Evolutionary conservation across 2,329 filamentous ascomycete species (phyloP), one percentile per base, ranked within the genome.

Genomic region (Ophiostoma sp.): DNA sequence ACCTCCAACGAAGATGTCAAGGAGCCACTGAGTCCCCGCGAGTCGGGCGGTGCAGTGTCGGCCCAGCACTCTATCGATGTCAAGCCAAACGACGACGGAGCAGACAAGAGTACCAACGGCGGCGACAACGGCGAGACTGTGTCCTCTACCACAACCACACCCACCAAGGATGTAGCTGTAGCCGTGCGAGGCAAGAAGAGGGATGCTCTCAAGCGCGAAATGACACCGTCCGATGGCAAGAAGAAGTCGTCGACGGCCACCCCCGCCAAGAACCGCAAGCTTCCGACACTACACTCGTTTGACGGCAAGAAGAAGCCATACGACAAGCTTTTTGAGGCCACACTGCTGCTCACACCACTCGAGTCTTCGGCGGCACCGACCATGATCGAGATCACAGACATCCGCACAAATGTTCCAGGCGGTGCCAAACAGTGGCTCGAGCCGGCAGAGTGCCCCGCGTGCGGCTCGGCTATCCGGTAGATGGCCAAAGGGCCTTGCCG

Each of bases 381-480:
- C 0, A 74, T 79, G 36, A 79, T 86, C 66, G 81, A 85, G 71
- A 81, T 87, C 66, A 79, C 75, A 40, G 85, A 87, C 71, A 75
- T 85, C 63, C 79, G 85, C 64, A 74, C 79, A 42, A 77, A 78
- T 9, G 76, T 86, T 6, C 74, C 74, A 2, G 82, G 80, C 9
- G 83, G 83, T 2, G 80, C 81, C 44, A 84, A 82, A 75, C 77
- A 76, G 9, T 87, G 85, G 85, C 81, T 78, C 11, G 83, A 86
- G 73, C 79, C 79, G 4, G 74, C 83, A 44, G 75, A 78, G 64
- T 87, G 85, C 70, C 77, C 86, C 47, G 73, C 84, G 55, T 87
- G 85, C 73, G 76, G 76, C 14, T 58, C 69, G 38, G 49, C 67
- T 8, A 71, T 72, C n/a, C 68, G 69, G 47, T 70, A 69, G 55